Conservation (phyloP, 2,329 filamentous ascomycete species). For the Colletotrichum endophyticum region DNA sequence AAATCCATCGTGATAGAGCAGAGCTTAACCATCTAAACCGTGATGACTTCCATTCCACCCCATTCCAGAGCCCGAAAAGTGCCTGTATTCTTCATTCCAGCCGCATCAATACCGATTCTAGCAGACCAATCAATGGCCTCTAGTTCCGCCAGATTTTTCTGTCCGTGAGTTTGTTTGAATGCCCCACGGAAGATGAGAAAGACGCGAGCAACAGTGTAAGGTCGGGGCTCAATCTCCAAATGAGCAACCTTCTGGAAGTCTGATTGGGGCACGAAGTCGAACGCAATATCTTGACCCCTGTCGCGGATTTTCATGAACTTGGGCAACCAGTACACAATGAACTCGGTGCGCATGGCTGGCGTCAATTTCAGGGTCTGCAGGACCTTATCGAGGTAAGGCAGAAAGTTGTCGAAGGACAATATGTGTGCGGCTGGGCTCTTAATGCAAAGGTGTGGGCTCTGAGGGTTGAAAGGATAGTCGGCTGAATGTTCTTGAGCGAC, state of each 20-base stretch:
- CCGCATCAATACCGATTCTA: neutral
- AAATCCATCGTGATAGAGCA: neutral
- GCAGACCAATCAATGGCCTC: neutral
- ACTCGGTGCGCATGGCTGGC: constrained; percentile 18
- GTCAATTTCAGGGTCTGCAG: constrained; percentile 10
- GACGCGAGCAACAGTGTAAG: neutral
- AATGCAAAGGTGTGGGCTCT: neutral
- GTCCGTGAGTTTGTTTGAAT: neutral
- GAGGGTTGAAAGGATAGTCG: neutral
- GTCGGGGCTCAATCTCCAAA: neutral
- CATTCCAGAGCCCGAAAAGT: neutral
- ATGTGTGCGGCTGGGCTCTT: neutral
- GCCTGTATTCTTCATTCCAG: neutral
- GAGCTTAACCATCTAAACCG: neutral
- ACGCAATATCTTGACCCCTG: neutral
- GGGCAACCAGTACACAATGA: constrained; percentile 20
- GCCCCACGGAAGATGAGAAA: neutral
- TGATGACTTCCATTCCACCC: neutral
- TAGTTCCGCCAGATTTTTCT: neutral
- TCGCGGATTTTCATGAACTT: constrained; percentile 2
- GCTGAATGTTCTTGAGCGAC: neutral
- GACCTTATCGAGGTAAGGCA: constrained; percentile 5
- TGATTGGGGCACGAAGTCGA: constrained; percentile 19
- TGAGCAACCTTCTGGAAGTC: neutral
- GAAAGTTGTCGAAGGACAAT: neutral